Evolutionary conservation across 1,139 yeast genomes (phyloP).

Genomic region (Suhomyces guaymorum): DNA sequence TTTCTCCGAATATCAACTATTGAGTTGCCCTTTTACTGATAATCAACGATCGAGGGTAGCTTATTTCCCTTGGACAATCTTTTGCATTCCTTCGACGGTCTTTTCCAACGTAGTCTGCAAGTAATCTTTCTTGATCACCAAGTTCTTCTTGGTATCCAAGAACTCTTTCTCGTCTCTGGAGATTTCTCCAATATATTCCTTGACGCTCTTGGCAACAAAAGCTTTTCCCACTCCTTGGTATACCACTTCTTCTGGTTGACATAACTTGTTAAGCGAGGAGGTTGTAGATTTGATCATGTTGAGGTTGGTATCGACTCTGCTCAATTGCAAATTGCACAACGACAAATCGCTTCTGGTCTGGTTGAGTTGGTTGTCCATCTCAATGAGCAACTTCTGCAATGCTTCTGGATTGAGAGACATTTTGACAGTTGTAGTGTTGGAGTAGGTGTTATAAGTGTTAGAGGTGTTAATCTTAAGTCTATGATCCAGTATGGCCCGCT

Average conservation of each 20-base stretch:
- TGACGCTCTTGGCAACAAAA: constrained; percentile 49
- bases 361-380: constrained; percentile 65
- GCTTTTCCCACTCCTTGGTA: constrained; percentile 90
- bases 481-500: too few relatives aligned
- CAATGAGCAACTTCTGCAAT: constrained; percentile 52
- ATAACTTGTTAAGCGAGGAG: constrained; percentile 47
- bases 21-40: too few relatives aligned
- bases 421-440: too few relatives aligned
- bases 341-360: constrained; percentile 64
- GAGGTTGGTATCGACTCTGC: constrained; percentile 57
- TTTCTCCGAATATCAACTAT: too few relatives aligned
- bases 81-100: constrained; percentile 63
- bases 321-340: constrained; percentile 60
- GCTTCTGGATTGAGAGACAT: constrained; percentile 51
- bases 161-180: constrained; percentile 53
- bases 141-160: constrained; percentile 58
- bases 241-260: constrained; percentile 47
- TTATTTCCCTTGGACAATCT: constrained; percentile 34
- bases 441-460: too few relatives aligned
- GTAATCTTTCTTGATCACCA: constrained; percentile 70
- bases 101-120: constrained; percentile 77
- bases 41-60: too few relatives aligned
- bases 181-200: constrained; percentile 51
- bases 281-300: constrained; percentile 58
- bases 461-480: too few relatives aligned